Evolutionary conservation across 2,329 filamentous ascomycete species (phyloP).

Genomic region (Trichoderma gracile): DNA sequence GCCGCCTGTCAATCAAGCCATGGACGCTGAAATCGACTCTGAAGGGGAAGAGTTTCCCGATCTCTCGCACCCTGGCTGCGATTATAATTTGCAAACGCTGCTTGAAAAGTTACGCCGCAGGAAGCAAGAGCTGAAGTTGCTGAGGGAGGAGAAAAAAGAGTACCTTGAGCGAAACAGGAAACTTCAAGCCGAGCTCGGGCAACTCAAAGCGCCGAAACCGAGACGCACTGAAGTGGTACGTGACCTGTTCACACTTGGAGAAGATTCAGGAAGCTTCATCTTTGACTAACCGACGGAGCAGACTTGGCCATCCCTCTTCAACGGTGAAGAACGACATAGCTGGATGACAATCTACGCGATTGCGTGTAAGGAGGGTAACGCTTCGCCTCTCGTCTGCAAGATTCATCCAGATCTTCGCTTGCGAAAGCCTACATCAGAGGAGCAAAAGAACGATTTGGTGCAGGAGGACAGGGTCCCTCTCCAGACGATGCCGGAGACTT

Average conservation of each 20-base stretch:
- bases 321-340: no score
- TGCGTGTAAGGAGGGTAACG: slow-evolving; percentile 23
- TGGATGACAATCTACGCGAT: slow-evolving; percentile 1
- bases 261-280: background rate
- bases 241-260: background rate
- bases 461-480: background rate
- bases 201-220: background rate
- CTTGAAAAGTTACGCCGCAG: slow-evolving; percentile 17
- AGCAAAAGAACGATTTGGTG: background rate
- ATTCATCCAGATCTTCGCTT: slow-evolving; percentile 22
- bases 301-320: background rate
- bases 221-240: slow-evolving; percentile 2
- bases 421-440: background rate
- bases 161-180: background rate
- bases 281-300: background rate
- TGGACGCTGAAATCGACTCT: background rate
- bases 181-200: background rate
- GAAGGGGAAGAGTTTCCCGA: background rate
- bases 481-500: background rate
- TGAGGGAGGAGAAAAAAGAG: background rate
- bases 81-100: background rate
- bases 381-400: slow-evolving; percentile 10
- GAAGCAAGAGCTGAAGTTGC: background rate
- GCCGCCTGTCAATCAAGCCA: background rate
- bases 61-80: background rate